A percentile compares a stretch with the other conserved stretches of the same genome.
Conservation (phyloP, 495 filamentous ascomycete species). For the Evernia prunastri region DNA sequence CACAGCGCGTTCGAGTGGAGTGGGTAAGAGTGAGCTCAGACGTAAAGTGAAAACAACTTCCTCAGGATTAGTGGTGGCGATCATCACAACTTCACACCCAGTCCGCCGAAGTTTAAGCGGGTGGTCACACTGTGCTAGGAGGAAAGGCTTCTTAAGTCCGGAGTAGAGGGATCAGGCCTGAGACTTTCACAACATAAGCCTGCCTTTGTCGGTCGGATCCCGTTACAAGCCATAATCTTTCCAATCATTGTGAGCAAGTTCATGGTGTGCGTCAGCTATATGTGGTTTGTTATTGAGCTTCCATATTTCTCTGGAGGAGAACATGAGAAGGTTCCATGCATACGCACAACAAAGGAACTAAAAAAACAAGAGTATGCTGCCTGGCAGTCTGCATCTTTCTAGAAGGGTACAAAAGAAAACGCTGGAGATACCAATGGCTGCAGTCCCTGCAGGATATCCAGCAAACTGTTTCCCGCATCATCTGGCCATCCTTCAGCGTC, state of each 20-base stretch:
- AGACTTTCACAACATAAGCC: not conserved
- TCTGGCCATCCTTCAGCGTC: not conserved
- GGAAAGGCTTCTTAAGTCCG: not conserved
- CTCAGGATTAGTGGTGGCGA: not conserved
- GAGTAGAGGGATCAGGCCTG: not conserved
- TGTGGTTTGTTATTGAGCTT: not conserved
- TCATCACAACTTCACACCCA: not conserved
- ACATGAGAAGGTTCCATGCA: not conserved
- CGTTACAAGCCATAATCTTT: not conserved
- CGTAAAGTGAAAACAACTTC: not conserved
- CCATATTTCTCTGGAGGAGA: not conserved
- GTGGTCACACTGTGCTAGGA: not conserved
- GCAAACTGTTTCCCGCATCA: not conserved
- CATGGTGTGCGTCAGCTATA: not conserved
- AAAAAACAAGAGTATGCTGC: not conserved
- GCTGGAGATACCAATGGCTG: not conserved
- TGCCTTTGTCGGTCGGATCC: not conserved
- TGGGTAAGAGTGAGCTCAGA: not conserved
- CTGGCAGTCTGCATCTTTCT: slow-evolving; percentile 5
- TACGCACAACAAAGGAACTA: not conserved
- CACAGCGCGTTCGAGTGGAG: not conserved
- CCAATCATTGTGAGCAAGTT: not conserved
- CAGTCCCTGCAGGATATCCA: not conserved
- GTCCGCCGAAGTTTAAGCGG: not conserved
- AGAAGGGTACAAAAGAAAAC: not conserved